Conservation (phyloP, 371 early-diverging fungal species). For the Phascolomyces articulosus region DNA sequence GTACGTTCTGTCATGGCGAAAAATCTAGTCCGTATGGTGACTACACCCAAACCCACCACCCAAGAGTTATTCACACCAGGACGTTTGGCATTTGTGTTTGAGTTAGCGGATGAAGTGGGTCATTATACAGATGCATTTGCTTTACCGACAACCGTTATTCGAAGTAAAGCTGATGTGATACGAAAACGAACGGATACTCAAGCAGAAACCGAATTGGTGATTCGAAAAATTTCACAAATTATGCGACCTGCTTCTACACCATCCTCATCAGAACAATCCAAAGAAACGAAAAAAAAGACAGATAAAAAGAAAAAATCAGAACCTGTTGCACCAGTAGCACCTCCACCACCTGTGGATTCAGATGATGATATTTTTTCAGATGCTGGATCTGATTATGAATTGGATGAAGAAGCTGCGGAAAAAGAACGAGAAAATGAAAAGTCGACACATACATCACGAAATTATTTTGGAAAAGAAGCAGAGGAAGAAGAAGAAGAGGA, state of each 20-base stretch:
- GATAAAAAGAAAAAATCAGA: slow-evolving; percentile 1
- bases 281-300: slow-evolving; percentile 19
- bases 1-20: slow-evolving; percentile 36
- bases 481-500: slow-evolving; percentile 28
- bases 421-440: background rate
- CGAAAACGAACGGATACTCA: slow-evolving; percentile 28
- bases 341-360: slow-evolving; percentile 28
- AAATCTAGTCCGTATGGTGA: slow-evolving; percentile 39
- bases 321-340: slow-evolving; percentile 19
- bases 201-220: slow-evolving; percentile 66
- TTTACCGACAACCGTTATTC: slow-evolving; percentile 76
- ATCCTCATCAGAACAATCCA: slow-evolving; percentile 37
- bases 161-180: slow-evolving; percentile 70
- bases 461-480: slow-evolving; percentile 28
- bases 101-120: slow-evolving; percentile 57
- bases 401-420: slow-evolving; percentile 41
- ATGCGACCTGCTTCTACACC: slow-evolving; percentile 48
- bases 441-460: background rate
- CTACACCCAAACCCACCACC: slow-evolving; percentile 33
- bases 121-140: slow-evolving; percentile 60
- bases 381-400: slow-evolving; percentile 77
- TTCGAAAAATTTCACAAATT: slow-evolving; percentile 74
- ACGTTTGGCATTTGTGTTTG: slow-evolving; percentile 82
- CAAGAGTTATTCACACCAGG: slow-evolving; percentile 82
- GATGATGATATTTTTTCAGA: slow-evolving; percentile 90